Percentiles rank a stretch among this genome's conserved stretches.
Evolutionary conservation across 148 eudicot species (phyloP).

Genomic region (Oxyria digyna): DNA sequence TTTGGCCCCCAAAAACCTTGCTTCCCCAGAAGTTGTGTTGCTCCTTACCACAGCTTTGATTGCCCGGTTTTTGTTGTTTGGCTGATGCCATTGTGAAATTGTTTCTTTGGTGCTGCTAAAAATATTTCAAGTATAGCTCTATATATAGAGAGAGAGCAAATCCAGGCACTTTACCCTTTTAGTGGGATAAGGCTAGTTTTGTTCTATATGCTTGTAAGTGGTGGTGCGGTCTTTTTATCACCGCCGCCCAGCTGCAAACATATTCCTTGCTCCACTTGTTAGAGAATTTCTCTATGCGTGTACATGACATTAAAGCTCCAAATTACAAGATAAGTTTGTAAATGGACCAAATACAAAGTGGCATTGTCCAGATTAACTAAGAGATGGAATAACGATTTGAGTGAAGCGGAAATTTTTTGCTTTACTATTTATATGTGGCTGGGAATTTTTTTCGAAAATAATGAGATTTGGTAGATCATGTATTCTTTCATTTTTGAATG

Average conservation of each 20-base stretch:
- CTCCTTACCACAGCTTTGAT: conserved; percentile 9
- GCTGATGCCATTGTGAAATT: conserved; percentile 22
- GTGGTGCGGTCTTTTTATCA: neutral
- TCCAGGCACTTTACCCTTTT: neutral
- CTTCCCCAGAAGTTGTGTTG: conserved; percentile 16
- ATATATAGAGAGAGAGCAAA: no score
- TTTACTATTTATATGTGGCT: no score
- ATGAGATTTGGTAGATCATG: neutral
- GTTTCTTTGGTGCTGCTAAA: neutral
- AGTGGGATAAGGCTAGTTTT: neutral
- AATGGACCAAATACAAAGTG: neutral
- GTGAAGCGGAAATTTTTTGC: no score
- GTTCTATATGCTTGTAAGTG: conserved; percentile 1
- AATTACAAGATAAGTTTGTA: neutral
- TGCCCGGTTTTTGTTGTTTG: conserved; percentile 23
- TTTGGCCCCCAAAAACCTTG: conserved; percentile 25
- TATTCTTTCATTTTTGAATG: neutral
- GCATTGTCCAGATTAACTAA: neutral
- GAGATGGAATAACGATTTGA: neutral
- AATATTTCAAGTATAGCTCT: no score
- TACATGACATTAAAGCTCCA: neutral
- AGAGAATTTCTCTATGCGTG: neutral
- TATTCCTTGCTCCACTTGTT: neutral
- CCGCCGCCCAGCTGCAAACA: neutral
- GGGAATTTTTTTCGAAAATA: no score